phyloP scores from a whole-genome alignment of 2,329 filamentous ascomycete species.

The Fusarium circinatum region DNA sequence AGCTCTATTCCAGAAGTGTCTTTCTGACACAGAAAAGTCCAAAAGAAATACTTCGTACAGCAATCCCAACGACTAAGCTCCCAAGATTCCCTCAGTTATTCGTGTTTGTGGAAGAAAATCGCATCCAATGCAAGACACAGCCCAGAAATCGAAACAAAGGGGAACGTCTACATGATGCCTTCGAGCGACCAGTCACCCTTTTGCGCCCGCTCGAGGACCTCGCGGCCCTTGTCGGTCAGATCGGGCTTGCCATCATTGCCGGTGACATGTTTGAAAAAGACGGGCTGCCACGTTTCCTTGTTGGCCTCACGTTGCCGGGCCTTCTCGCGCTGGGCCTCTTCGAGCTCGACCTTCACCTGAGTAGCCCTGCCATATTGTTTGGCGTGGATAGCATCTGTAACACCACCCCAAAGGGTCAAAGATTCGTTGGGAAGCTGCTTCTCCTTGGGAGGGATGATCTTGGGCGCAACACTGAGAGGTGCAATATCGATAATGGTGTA shows the following conservation, averaged over 20 bases:
- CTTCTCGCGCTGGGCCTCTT: slow-evolving; percentile 88
- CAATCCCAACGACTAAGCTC: slow-evolving; percentile 30
- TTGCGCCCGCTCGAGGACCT: slow-evolving; percentile 63
- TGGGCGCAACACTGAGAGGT: slow-evolving; percentile 83
- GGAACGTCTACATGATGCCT: slow-evolving; percentile 48
- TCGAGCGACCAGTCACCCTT: slow-evolving; percentile 63
- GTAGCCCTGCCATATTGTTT: slow-evolving; percentile 90
- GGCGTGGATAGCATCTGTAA: slow-evolving; percentile 84
- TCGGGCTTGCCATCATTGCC: slow-evolving; percentile 67
- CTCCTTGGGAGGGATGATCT: slow-evolving; percentile 80
- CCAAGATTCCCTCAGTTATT: background rate
- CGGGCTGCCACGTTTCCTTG: slow-evolving; percentile 79
- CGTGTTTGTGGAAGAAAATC: background rate
- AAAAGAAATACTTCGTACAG: slow-evolving; percentile 31
- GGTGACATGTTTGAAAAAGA: slow-evolving; percentile 79
- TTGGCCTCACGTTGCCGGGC: slow-evolving; percentile 80
- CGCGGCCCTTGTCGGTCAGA: slow-evolving; percentile 63
- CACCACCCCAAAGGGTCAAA: slow-evolving; percentile 84
- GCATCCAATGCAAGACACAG: background rate
- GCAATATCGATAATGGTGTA: slow-evolving; percentile 85
- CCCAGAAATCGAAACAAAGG: background rate
- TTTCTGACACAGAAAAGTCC: slow-evolving; percentile 35
- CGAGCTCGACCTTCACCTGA: slow-evolving; percentile 86
- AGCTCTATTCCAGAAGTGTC: slow-evolving; percentile 44
- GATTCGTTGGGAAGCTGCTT: slow-evolving; percentile 90